Evolutionary conservation across 1,284 basidiomycete species (phyloP), one percentile per base, ranked within the genome.

Genomic region (Heliocybe sulcata): DNA sequence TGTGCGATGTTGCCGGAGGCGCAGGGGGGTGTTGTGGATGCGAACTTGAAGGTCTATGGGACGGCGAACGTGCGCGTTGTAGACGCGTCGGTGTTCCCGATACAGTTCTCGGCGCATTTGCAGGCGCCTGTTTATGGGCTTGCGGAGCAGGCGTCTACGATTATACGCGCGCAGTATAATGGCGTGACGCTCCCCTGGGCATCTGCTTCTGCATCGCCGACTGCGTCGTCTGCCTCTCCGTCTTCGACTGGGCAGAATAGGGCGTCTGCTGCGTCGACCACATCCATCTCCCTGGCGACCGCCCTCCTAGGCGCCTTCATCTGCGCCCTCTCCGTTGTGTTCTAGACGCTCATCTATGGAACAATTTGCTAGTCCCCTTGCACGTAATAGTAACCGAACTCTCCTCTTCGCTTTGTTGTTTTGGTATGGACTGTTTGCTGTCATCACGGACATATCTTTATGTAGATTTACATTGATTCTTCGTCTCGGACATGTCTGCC

Each of bases 11-110:
- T 87, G 42, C 85, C 85, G 2, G 68, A 73, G 59, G 69, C 70
- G 33, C 65, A 73, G 56, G 86, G 85, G 49, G 86, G 85, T 60
- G 85, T 88, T 49, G 84, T 89, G 48, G 81, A 82, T 65, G 68
- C 80, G 20, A 72, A 79, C 54, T 69, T 89, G 38, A 72, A 72
- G 61, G 85, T 88, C 9, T 84, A 87, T 66, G 85, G 85, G 31
- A 74, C 78, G 62, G 55, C 69, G 52, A 83, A 81, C 66, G 77
- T 80, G 57, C 75, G 75, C 45, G 75, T 79, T 6, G 75, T 70
- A 20, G 80, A 82, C 59, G 69, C 77, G n/a, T 79, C 78, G 1
- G 73, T 85, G 11, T 81, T 73, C 66, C 80, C 81, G 0, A 70
- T 81, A 54, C 65, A 74, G 61, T 78, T 80, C 62, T 69, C 77